A percentile compares a stretch with the other conserved stretches of the same genome.
phyloP scores from a whole-genome alignment of 257 asterid species.

The Solanum pennellii region DNA sequence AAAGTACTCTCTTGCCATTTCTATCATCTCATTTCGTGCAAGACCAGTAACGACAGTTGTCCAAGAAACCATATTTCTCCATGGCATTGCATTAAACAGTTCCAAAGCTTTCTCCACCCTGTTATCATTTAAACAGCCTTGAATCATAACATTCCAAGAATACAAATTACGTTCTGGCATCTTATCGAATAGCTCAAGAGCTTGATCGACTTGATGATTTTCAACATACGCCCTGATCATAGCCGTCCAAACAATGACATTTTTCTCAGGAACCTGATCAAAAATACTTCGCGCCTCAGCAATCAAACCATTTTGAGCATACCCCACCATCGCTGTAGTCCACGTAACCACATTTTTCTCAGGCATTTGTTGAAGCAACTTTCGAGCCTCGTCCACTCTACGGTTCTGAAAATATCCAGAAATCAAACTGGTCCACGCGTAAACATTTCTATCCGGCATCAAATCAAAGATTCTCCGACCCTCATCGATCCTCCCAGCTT shows the following conservation, averaged over 20 bases:
- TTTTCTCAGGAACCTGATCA: slow-evolving; percentile 33
- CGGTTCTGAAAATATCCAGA: slow-evolving; percentile 41
- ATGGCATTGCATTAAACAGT: slow-evolving; percentile 33
- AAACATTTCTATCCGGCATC: slow-evolving; percentile 46
- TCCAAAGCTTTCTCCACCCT: slow-evolving; percentile 35
- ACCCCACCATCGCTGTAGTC: slow-evolving; percentile 39
- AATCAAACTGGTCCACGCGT: slow-evolving; percentile 53
- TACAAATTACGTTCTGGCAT: slow-evolving; percentile 40
- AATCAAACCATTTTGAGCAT: slow-evolving; percentile 33
- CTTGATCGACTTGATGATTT: slow-evolving; percentile 27
- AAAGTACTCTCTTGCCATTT: slow-evolving; percentile 38
- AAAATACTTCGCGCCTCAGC: slow-evolving; percentile 41
- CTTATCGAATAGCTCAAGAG: slow-evolving; percentile 27
- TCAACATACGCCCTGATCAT: slow-evolving; percentile 42
- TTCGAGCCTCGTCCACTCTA: slow-evolving; percentile 32
- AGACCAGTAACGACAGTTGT: slow-evolving; percentile 53
- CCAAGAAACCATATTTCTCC: slow-evolving; percentile 49
- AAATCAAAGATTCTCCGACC: slow-evolving; percentile 32
- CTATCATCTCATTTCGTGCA: slow-evolving; percentile 39
- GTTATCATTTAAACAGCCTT: slow-evolving; percentile 29
- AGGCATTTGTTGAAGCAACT: slow-evolving; percentile 31
- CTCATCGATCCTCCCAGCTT: slow-evolving; percentile 30
- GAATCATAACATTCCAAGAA: slow-evolving; percentile 43
- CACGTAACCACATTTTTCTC: slow-evolving; percentile 43
- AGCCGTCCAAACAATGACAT: slow-evolving; percentile 43